Percentiles rank a stretch among this genome's conserved stretches.
phyloP scores from a whole-genome alignment of 441 rosid species.

The Geranium incanum region DNA sequence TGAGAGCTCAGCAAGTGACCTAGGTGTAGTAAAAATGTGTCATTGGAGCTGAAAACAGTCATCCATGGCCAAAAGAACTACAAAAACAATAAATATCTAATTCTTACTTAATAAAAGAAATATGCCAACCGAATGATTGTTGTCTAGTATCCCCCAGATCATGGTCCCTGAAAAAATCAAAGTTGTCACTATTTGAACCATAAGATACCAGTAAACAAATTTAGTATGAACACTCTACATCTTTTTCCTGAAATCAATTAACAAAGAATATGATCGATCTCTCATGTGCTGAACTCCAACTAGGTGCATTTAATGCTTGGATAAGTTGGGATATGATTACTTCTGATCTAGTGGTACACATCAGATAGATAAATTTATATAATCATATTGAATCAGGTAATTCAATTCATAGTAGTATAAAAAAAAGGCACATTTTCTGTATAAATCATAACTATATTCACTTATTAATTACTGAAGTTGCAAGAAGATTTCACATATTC shows the following conservation, averaged over 20 bases:
- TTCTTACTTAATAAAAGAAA: slow-evolving; percentile 68
- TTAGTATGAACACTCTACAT: neutral
- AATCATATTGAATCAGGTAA: neutral
- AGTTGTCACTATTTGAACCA: slow-evolving; percentile 7
- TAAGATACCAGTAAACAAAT: neutral
- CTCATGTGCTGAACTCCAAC: neutral
- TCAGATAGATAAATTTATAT: neutral
- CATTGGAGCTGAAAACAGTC: slow-evolving; percentile 15
- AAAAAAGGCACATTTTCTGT: neutral
- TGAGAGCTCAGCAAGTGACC: slow-evolving; percentile 84
- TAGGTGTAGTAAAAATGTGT: slow-evolving; percentile 21
- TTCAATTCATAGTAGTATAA: neutral
- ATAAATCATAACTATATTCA: neutral
- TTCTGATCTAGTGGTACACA: neutral
- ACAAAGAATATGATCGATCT: neutral
- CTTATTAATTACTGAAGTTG: neutral
- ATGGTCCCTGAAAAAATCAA: slow-evolving; percentile 40
- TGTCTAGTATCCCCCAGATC: slow-evolving; percentile 46
- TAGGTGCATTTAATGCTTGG: neutral
- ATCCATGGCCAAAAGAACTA: slow-evolving; percentile 11
- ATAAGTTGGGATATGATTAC: neutral
- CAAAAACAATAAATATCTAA: slow-evolving; percentile 12
- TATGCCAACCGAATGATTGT: slow-evolving; percentile 69
- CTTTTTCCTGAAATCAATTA: neutral
- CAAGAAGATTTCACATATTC: neutral